Base-by-base conservation (phyloP, 768 basidiomycete species). In the Harrya chromipes region DNA sequence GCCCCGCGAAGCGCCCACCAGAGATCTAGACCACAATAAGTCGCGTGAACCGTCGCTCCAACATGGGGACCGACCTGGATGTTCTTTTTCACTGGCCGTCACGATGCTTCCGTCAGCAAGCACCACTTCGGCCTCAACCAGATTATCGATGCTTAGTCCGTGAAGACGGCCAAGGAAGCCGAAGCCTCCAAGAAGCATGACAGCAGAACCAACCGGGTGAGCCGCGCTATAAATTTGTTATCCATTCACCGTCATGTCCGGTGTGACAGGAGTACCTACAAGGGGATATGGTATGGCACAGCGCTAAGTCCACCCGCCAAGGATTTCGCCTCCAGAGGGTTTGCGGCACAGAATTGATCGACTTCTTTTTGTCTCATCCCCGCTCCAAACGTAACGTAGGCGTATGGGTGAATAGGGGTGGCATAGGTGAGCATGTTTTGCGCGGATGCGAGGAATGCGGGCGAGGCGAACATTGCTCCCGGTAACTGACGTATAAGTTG, bases 61-160 rank as follows among this genome's bases (percentile, higher is more conserved):
- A 13, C n/a, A 29, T 17, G 40, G 29, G 43, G 10, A 68, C 70
- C 49, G 62, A 82, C 88, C 87, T 46, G 86, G 76, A 62, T 89
- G 71, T 35, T 85, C 84, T 5, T 78, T 75, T 60, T 93, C 83
- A 55, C 77, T 90, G 6, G 85, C 80, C 51, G 85, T 77, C 19
- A 92, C 78, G 40, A 97, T 87, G n/a, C 82, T 73, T 5, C 94
- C 94, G 67, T 95, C 91, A 4, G 92, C 87, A 16, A 94, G 76
- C 2, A 97, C 94, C 70, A 94, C 84, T 68, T 97, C 94, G 0
- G 88, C 87, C 61, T 97, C 93, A 6, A 94, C 87, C 21, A 95
- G 71, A 62, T 88, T 90, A 65, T 97, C 94, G 62, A 93, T 80
- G 50, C 90, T 93, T 47, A 97, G 73, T 6, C 94, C 94, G 54